Base-by-base conservation (phyloP, 768 basidiomycete species). In the Candolleomyces efflorescens region DNA sequence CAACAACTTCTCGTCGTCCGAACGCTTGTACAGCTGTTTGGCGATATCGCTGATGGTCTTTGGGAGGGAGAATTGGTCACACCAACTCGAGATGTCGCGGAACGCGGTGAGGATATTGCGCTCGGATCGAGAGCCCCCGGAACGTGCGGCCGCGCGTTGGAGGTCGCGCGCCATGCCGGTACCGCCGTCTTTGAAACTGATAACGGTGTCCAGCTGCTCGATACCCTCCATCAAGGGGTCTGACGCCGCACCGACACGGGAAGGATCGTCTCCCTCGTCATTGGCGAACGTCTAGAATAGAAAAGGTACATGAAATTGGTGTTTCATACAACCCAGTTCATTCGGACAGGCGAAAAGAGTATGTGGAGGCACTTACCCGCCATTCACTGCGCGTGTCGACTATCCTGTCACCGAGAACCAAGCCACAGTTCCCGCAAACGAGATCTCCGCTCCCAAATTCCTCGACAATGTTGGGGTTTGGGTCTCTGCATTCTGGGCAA, bases 371-470 rank as follows among this genome's bases (percentile, higher is more conserved):
- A 84, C 90, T 79, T 78, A 92, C 90, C 79, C 87, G 78, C 92
- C 95, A 99, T 87, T 99, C 97, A 75, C 92, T 94, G 71, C 96
- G 80, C 38, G 97, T 98, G 74, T 99, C 97, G 27, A 98, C 95
- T 53, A 99, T 86, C 64, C 94, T 83, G 71, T 98, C 97, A 65
- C 96, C 96, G 62, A 98, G 77, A 64, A 99, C 94, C 64, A 98
- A 80, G 58, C 95, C 94, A 79, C 94, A 96, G 61, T 82, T 82
- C 68, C 89, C 89, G 77, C 95, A 94, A 64, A 98, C 97, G 69
- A 98, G 85, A 75, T 99, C 97, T 67, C 97, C 97, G 64, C 91
- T 90, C 67, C 92, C 91, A 75, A 96, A 98, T 78, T 98, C 94
- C 78, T 99, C 97, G 67, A 94, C 83, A 68, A 99, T 95, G 63